Conservation (phyloP, 2,329 filamentous ascomycete genomes). For the Aureobasidium sp. region DNA sequence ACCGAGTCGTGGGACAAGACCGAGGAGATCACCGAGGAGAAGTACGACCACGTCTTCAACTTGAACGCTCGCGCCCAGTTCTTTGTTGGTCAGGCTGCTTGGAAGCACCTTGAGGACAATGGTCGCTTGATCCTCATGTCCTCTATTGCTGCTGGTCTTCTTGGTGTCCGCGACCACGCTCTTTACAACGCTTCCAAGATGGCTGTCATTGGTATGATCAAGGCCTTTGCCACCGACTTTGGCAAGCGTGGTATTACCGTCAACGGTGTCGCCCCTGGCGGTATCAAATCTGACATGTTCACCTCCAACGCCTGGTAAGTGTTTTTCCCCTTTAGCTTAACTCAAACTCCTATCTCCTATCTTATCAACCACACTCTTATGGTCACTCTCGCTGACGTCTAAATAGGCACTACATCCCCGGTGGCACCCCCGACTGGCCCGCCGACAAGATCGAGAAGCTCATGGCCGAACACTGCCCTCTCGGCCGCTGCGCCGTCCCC, state of each 20-base stretch:
- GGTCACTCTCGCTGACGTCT: neutral
- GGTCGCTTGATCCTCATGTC: slow-evolving; percentile 70
- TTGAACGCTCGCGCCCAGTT: slow-evolving; percentile 66
- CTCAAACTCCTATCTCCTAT: neutral
- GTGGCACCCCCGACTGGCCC: slow-evolving; percentile 42
- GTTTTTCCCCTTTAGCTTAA: neutral
- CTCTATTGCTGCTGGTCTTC: slow-evolving; percentile 60
- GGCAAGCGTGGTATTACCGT: slow-evolving; percentile 61
- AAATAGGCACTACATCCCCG: slow-evolving; percentile 39
- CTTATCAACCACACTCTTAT: neutral
- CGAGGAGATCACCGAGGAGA: slow-evolving; percentile 61
- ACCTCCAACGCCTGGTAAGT: slow-evolving; percentile 26
- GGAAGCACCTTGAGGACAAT: slow-evolving; percentile 61
- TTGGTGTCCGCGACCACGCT: slow-evolving; percentile 63
- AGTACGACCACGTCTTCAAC: slow-evolving; percentile 64
- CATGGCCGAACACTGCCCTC: slow-evolving; percentile 45
- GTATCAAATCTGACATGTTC: slow-evolving; percentile 73
- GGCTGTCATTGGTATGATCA: slow-evolving; percentile 65
- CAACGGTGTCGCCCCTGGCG: slow-evolving; percentile 65
- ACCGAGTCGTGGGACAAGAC: slow-evolving; percentile 63
- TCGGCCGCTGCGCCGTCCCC: slow-evolving; percentile 43
- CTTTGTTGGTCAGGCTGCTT: slow-evolving; percentile 69
- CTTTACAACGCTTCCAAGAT: slow-evolving; percentile 68
- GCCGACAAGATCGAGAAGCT: slow-evolving; percentile 44
- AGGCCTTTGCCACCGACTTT: slow-evolving; percentile 65